Evolutionary conservation across 169 alveolate genomes (phyloP), one percentile per base, ranked within the genome.

Genomic region (Eimeria acervulina): DNA sequence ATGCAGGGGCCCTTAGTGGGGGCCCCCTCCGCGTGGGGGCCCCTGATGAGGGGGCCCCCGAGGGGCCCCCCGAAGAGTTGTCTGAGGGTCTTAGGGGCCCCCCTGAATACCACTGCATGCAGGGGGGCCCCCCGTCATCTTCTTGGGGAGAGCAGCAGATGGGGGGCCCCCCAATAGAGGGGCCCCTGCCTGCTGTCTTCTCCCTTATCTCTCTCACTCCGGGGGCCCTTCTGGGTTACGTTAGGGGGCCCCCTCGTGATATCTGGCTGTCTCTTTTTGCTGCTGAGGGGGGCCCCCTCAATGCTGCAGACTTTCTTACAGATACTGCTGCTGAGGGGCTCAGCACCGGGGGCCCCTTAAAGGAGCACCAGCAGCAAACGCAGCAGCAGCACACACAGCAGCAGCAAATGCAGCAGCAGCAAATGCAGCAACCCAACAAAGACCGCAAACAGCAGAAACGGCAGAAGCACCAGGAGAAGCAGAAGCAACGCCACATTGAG

Each of bases 281-380:
- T 36, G 83, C 83, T 76, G 51, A 38, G 59, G 87, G 38, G 52
- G 87, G 87, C 36, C 87, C 87, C 13, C 55, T 36, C 55, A 28
- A 33, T 28, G 38, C 31, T 70, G 83, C 26, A 70, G 8, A 3
- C 68, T 15, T 7, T 17, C 38, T 8, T 21, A 70, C 6, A 36
- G 83, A 28, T 7, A 21, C 44, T 28, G 28, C 44, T 76, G 87
- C 87, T 38, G 87, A 10, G 28, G 87, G 61, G 36, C 87, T 6
- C 31, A 21, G 12, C 55, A 31, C n/a, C 38, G 83, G 44, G 83
- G 83, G 83, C 28, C 51, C 44, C 83, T 8, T 2, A 0, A 5
- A 23, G 42, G 31, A 70, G 51, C 83, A 70, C 44, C 44, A 70
- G 51, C 83, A 70, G 81, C 81, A 28, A 21, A 36, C 2, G 26